Conservation (phyloP, 371 early-diverging fungal species). For the Capillidium heterosporum region DNA sequence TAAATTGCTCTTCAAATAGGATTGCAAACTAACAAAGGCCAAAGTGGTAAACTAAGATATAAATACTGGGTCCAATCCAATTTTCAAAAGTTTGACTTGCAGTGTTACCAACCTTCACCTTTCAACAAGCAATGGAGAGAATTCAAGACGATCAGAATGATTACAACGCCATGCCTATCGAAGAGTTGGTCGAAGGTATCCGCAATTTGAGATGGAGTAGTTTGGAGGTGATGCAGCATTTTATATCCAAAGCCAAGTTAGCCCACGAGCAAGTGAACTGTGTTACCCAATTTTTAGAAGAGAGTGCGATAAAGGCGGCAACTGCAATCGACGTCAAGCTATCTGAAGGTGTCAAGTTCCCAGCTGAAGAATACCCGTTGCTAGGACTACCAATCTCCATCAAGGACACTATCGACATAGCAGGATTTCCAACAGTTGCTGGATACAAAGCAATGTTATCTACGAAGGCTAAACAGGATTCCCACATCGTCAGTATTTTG, state of each 20-base stretch:
- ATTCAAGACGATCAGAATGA: too few relatives aligned
- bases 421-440: constrained; percentile 1
- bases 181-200: not conserved
- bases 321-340: not conserved
- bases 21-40: too few relatives aligned
- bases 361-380: not conserved
- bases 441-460: not conserved
- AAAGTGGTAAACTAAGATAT: too few relatives aligned
- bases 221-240: not conserved
- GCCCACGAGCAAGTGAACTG: constrained; percentile 3
- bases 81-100: too few relatives aligned
- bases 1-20: too few relatives aligned
- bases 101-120: too few relatives aligned
- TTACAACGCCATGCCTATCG: too few relatives aligned
- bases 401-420: constrained; percentile 2
- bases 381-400: constrained; percentile 6
- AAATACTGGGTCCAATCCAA: too few relatives aligned
- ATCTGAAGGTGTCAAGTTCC: not conserved
- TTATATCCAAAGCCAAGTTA: not conserved
- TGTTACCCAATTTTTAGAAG: constrained; percentile 1
- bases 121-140: too few relatives aligned
- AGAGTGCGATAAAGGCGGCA: not conserved
- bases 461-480: not conserved
- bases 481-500: not conserved
- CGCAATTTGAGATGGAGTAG: not conserved